These are phyloP conservation scores for Colletotrichum aenigma DNA, from an alignment of 2,329 filamentous ascomycete species.

Conservation along the genomic window DNA sequence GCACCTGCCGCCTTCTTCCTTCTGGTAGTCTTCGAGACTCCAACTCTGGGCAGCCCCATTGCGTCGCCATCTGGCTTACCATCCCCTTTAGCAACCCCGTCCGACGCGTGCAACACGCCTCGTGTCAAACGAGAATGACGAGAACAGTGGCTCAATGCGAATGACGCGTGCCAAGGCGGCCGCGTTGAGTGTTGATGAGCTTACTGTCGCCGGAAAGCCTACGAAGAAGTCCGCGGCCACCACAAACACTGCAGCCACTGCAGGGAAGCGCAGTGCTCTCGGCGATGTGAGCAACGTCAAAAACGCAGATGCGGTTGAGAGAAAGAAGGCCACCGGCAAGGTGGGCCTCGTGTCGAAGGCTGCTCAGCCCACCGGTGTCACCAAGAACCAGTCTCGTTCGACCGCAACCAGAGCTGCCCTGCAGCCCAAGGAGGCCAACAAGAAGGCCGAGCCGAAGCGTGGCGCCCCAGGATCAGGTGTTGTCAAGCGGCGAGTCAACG, in stretches of 20 bases:
- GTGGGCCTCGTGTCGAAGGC: constrained; percentile 78
- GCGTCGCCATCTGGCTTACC: constrained; percentile 24
- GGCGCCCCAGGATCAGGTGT: constrained; percentile 73
- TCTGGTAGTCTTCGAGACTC: not conserved
- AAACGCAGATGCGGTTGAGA: constrained; percentile 74
- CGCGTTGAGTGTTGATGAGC: constrained; percentile 70
- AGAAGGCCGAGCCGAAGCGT: constrained; percentile 67
- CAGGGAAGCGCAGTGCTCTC: constrained; percentile 80
- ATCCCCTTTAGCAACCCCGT: constrained; percentile 59
- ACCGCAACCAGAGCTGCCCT: constrained; percentile 67
- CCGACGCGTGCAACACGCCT: constrained; percentile 70
- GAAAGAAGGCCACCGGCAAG: constrained; percentile 76
- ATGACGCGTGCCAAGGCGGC: constrained; percentile 93
- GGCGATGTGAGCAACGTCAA: constrained; percentile 95
- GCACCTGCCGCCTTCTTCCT: not conserved
- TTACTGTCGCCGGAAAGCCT: constrained; percentile 63
- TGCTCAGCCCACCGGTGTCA: constrained; percentile 79
- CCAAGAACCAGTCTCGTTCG: constrained; percentile 66
- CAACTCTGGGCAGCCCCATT: not conserved
- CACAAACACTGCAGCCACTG: constrained; percentile 49
- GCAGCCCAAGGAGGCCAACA: constrained; percentile 71
- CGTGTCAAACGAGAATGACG: constrained; percentile 91
- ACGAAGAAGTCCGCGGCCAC: constrained; percentile 68
- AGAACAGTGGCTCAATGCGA: constrained; percentile 81
- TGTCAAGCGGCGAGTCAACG: constrained; percentile 71